These are phyloP conservation scores for Schizochytrium sp. DNA, from an alignment of 108 stramenopile species.

Conservation along the genomic window DNA sequence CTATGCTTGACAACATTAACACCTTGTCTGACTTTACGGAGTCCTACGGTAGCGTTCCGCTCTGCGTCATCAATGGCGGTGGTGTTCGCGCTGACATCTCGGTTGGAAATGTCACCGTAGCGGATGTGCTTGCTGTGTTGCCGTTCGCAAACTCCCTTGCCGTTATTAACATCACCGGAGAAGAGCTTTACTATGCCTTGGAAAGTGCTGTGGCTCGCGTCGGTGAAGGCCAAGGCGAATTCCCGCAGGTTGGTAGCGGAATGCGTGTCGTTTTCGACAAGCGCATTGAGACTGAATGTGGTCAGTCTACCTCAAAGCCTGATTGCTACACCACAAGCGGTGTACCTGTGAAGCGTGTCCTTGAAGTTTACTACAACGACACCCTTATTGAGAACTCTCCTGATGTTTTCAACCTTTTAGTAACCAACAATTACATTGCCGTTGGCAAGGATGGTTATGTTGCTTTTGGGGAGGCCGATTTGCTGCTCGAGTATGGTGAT, in stretches of 20 bases:
- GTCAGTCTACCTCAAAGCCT: neutral
- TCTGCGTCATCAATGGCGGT: constrained; percentile 45
- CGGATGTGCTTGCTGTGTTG: neutral
- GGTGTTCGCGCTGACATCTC: constrained; percentile 44
- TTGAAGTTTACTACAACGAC: neutral
- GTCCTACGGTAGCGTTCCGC: neutral
- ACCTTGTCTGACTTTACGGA: neutral
- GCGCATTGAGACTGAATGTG: neutral
- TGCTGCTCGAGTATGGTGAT: constrained; percentile 13
- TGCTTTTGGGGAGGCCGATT: constrained; percentile 27
- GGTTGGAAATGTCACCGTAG: constrained; percentile 27
- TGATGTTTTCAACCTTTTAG: neutral
- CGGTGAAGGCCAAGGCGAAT: neutral
- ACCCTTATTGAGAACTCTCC: neutral
- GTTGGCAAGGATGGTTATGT: constrained; percentile 21
- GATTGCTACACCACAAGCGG: neutral
- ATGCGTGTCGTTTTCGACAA: neutral
- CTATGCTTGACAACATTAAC: constrained; percentile 2
- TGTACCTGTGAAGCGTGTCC: neutral
- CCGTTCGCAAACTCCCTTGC: constrained; percentile 41
- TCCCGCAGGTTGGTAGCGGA: constrained; percentile 27
- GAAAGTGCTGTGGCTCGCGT: neutral
- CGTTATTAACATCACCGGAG: constrained; percentile 29
- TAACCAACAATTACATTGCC: constrained; percentile 57
- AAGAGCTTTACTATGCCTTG: neutral